These are phyloP conservation scores for Casuarina glauca DNA, from an alignment of 306 rosid genomes.

Conservation along the genomic window DNA sequence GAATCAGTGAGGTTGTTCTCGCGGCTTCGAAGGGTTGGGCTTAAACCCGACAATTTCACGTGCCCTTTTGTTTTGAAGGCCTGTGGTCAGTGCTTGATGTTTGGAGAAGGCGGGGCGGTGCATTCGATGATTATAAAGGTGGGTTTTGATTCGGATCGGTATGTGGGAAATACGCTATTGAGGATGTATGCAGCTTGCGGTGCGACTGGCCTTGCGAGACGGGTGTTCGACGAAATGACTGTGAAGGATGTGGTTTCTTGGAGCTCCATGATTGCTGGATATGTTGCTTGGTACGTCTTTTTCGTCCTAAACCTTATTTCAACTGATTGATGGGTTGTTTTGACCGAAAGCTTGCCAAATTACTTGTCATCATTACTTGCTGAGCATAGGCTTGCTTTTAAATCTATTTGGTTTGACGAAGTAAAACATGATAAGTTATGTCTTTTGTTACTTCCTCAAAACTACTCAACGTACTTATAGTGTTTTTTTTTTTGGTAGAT, in stretches of 20 bases:
- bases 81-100: conserved; percentile 34
- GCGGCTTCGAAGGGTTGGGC: conserved; percentile 27
- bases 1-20: conserved; percentile 42
- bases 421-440: background rate
- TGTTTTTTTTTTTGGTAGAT: background rate
- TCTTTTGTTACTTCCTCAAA: background rate
- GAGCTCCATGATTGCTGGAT: conserved; percentile 58
- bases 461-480: background rate
- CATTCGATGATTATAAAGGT: conserved; percentile 46
- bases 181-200: conserved; percentile 42
- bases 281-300: conserved; percentile 35
- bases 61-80: conserved; percentile 58
- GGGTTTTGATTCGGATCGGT: conserved; percentile 35
- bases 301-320: background rate
- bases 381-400: background rate
- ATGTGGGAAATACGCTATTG: conserved; percentile 47
- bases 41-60: conserved; percentile 48
- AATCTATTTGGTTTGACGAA: background rate
- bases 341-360: background rate
- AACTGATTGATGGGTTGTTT: background rate
- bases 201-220: conserved; percentile 21
- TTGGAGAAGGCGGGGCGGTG: conserved; percentile 33
- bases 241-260: conserved; percentile 60
- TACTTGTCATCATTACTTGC: background rate
- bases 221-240: conserved; percentile 55